Conservation (phyloP, 805 yeast genomes). For the Saturnispora dispora region DNA sequence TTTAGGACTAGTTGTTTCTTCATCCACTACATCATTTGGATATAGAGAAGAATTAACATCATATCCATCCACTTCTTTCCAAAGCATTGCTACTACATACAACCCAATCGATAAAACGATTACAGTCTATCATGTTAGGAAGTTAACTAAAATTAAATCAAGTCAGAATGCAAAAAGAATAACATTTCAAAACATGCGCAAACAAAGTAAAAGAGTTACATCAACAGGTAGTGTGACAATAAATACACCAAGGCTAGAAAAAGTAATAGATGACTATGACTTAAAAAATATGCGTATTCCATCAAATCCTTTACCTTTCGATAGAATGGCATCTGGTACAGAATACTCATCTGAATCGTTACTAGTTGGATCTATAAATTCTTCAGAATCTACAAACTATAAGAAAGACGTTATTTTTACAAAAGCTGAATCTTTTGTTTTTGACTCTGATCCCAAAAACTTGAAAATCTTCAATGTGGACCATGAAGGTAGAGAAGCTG, state of each 20-base stretch:
- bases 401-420: constrained; percentile 68
- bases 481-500: constrained; percentile 50
- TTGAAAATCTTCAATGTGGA: constrained; percentile 32
- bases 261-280: constrained; percentile 31
- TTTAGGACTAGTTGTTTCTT: constrained; percentile 60
- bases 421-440: constrained; percentile 38
- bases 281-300: constrained; percentile 28
- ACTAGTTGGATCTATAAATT: not conserved
- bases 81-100: constrained; percentile 47
- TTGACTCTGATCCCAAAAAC: constrained; percentile 23
- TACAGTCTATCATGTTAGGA: constrained; percentile 47
- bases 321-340: constrained; percentile 37
- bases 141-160: constrained; percentile 9
- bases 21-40: constrained; percentile 58
- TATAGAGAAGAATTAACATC: constrained; percentile 45
- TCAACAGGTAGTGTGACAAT: constrained; percentile 19
- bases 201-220: constrained; percentile 20
- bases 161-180: constrained; percentile 10
- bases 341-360: constrained; percentile 23
- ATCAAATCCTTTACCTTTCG: constrained; percentile 34
- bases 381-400: constrained; percentile 28
- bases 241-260: constrained; percentile 32
- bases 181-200: constrained; percentile 14
- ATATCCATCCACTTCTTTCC: constrained; percentile 38
- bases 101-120: constrained; percentile 38